Conservation (phyloP, 352 stramenopile species). For the Phytophthora citrophthora region DNA sequence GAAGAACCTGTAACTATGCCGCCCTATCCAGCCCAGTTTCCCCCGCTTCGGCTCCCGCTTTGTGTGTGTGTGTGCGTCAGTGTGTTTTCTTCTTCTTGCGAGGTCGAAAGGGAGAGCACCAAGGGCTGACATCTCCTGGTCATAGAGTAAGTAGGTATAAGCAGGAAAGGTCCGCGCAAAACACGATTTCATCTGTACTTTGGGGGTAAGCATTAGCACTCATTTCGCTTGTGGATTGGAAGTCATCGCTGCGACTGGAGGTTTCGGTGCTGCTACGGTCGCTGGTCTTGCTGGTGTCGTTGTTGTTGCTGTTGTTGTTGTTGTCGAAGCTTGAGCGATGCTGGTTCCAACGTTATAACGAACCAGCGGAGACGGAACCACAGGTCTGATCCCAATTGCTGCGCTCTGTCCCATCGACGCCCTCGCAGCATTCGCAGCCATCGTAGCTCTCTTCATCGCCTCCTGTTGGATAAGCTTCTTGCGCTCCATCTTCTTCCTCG, state of each 20-base stretch:
- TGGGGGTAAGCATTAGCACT: conserved; percentile 1
- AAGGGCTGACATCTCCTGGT: conserved; percentile 18
- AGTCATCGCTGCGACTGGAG: not conserved
- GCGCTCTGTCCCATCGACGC: conserved; percentile 4
- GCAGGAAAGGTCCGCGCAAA: conserved; percentile 24
- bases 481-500: conserved; percentile 67
- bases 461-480: conserved; percentile 56
- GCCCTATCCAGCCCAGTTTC: conserved; percentile 12
- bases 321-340: conserved; percentile 1
- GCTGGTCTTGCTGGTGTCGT: conserved; percentile 4
- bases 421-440: conserved; percentile 21
- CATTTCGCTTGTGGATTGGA: conserved; percentile 8
- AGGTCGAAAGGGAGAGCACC: conserved; percentile 8
- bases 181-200: conserved; percentile 17
- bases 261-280: not conserved
- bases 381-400: conserved; percentile 3
- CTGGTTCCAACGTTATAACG: conserved; percentile 2
- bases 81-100: conserved; percentile 23
- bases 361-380: not conserved
- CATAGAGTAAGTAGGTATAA: conserved; percentile 34
- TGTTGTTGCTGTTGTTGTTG: not conserved
- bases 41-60: conserved; percentile 15
- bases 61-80: conserved; percentile 27
- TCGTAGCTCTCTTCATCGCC: conserved; percentile 30
- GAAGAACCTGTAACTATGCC: conserved; percentile 44